Evolutionary conservation across 495 filamentous ascomycete species (phyloP), one percentile per base, ranked within the genome.

Genomic region (Lophiostoma macrostomum): DNA sequence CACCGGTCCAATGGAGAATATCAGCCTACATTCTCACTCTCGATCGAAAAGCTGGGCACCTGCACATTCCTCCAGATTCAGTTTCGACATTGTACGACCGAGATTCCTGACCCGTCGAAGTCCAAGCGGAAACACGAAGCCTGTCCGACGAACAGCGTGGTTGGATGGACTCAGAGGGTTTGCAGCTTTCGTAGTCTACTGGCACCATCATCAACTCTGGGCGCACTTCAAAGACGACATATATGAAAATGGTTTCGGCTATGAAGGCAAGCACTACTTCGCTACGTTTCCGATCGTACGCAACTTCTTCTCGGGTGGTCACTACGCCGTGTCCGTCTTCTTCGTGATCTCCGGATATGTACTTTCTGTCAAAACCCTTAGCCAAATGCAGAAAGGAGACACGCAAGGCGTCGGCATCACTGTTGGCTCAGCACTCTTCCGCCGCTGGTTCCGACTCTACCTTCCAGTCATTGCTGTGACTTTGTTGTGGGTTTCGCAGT

Each of bases 341-440:
- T 87, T 87, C 69, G 78, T 86, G 55, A 82, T 88, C 41, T 86
- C 82, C 5, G 84, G 84, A 58, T 86, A 83, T 57, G 84, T 82
- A 0, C 72, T 87, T 8, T 82, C 82, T 13, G 79, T 80, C 55
- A 83, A 85, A 54, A 76, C 84, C 0, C 61, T 87, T 31, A 76
- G 76, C 50, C 67, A 72, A 18, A 77, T 83, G 34, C 82, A 80
- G 45, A 71, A 69, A 28, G 73, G 76, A 29, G 71, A 80, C 34
- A 75, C 66, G 43, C 73, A 73, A 20, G 66, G 73, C 35, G 71
- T 72, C 0, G 74, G 72, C 35, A 70, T 68, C 25, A 61, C 60
- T 0, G 63, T 86, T 20, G 73, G 79, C 4, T 86, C 82, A 0
- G 78, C 81, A 0, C 78, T 83, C 27, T 85, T 88, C 53, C 79